Conservation (phyloP, 1,139 yeast species). For the Scheffersomyces lignicola region DNA sequence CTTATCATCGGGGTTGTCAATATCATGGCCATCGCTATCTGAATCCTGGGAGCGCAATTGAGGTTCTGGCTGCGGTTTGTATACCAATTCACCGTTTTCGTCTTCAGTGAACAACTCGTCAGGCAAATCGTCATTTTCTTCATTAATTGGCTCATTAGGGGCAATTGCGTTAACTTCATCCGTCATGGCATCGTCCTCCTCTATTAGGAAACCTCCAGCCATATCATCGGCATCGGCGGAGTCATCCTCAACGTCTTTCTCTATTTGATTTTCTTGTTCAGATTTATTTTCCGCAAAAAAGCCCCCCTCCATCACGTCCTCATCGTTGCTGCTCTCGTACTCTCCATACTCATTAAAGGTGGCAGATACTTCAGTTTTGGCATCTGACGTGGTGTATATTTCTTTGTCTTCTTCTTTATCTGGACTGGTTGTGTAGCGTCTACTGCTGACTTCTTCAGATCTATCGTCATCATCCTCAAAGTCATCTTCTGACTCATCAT, state of each 20-base stretch:
- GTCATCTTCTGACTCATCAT: background rate
- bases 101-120: constrained; percentile 15
- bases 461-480: background rate
- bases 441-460: no score
- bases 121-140: constrained; percentile 11
- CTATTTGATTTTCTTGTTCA: no score
- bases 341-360: background rate
- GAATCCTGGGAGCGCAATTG: no score
- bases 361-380: background rate
- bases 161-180: no score
- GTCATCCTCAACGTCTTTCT: no score
- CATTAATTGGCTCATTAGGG: no score
- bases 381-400: background rate
- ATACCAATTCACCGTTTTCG: constrained; percentile 22
- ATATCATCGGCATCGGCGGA: constrained; percentile 7
- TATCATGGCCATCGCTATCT: no score
- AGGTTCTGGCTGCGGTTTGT: no score
- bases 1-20: constrained; percentile 8
- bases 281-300: constrained; percentile 11
- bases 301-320: constrained; percentile 11
- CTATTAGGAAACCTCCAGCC: constrained; percentile 9
- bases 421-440: no score
- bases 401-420: background rate
- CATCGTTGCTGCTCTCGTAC: constrained; percentile 5
- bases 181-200: constrained; percentile 4